Percentiles rank a stretch among this genome's conserved stretches.
Conservation (phyloP, 2,329 filamentous ascomycete species). For the Calycina herbarum region DNA sequence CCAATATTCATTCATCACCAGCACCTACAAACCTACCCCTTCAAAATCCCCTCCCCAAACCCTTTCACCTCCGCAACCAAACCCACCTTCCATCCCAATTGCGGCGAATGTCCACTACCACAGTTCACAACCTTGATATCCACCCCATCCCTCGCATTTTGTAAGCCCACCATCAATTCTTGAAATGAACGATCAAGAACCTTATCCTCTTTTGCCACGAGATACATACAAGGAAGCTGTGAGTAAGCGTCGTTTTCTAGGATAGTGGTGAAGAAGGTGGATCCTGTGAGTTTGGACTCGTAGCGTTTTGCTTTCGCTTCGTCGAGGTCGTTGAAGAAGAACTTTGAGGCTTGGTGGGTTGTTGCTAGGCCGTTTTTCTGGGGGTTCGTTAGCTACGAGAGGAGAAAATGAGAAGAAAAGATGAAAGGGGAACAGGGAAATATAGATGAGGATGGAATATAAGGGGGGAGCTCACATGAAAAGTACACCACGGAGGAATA, state of each 20-base stretch:
- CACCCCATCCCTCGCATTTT: conserved; percentile 6
- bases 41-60: conserved; percentile 3
- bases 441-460: too few species aligned
- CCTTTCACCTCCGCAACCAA: conserved; percentile 7
- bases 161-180: conserved; percentile 14
- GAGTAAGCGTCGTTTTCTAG: conserved; percentile 18
- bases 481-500: conserved; percentile 13
- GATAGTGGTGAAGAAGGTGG: conserved; percentile 7
- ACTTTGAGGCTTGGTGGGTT: conserved; percentile 12
- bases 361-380: conserved; percentile 15
- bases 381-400: neutral
- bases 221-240: conserved; percentile 14
- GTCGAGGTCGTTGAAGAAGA: conserved; percentile 19
- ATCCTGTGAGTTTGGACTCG: conserved; percentile 14
- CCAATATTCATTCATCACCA: too few species aligned
- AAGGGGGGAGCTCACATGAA: conserved; percentile 6
- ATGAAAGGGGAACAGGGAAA: too few species aligned
- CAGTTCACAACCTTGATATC: conserved; percentile 8
- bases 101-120: conserved; percentile 8
- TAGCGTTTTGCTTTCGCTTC: conserved; percentile 11
- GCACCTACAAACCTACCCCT: too few species aligned
- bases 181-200: conserved; percentile 14
- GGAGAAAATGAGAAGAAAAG: neutral
- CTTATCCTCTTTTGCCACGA: conserved; percentile 17
- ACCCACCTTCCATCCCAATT: conserved; percentile 7